Base-by-base conservation (phyloP, 768 basidiomycete genomes). In the Agaricus blazei region DNA sequence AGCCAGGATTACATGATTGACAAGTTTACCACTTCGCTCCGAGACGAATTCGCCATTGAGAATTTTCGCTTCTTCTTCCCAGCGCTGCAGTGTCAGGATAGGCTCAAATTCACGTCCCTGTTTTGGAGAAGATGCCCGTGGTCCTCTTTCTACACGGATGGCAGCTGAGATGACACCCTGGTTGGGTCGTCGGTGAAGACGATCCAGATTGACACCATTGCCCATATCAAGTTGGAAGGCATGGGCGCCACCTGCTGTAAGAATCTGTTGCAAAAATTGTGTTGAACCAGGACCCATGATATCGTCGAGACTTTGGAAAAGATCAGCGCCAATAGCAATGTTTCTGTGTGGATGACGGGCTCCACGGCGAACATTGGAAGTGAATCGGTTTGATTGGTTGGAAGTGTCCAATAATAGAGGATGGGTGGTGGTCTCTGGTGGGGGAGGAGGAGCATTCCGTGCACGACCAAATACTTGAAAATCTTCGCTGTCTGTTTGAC, bases 1-100 rank as follows among this genome's bases (percentile, higher is more conserved):
- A 4, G 84, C 80, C 36, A 94, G 69, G 24, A 81, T 68, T 46
- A 93, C 73, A 63, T 94, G 90, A 61, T 87, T 87, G 27, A 76
- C 73, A 12, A 97, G 65, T 61, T 83, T 89, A 24, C 69, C 75
- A 19, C 83, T 75, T 19, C 92, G 80, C 55, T 89, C 85, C 9
- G 78, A 68, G 8, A 85, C 81, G 56, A 88, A 87, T 59, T 84
- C 84, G 14, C 89, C 87, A 55, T 93, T 85, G 24, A 90, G 71
- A 31, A 90, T 84, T 64, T 88, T 90, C 58, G 82, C 84, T 68
- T 96, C 94, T 65, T 96, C 93, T 1, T 81, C 73, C 95, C 95
- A 98, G 55, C 95, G 82, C 63, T 92, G 89, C 29, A 86, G 65
- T 1, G 94, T 96, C 9, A 89, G 75, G 52, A 91, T 71, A 1